Percentiles rank a stretch among this genome's conserved stretches.
Evolutionary conservation across 2,329 filamentous ascomycete species (phyloP).

Genomic region (Botryosphaeria agaves): DNA sequence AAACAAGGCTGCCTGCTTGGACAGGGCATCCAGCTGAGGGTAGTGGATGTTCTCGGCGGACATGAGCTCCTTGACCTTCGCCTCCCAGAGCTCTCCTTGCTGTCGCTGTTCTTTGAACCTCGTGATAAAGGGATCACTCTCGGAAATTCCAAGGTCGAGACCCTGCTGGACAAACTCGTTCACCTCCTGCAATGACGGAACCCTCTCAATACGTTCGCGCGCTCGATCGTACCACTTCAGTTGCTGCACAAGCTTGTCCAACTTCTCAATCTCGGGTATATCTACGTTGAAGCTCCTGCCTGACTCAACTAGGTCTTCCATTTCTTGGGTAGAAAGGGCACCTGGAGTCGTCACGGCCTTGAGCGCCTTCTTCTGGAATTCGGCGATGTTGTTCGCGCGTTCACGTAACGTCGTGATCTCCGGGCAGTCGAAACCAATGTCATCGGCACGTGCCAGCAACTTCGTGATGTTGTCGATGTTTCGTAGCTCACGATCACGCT

Average conservation of each 20-base stretch:
- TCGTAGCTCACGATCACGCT: constrained; percentile 66
- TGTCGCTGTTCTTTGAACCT: constrained; percentile 60
- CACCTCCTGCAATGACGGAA: constrained; percentile 55
- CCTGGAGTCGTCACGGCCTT: constrained; percentile 50
- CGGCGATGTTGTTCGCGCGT: constrained; percentile 65
- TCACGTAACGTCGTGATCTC: constrained; percentile 79
- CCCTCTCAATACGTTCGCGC: constrained; percentile 20
- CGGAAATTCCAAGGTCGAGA: constrained; percentile 56
- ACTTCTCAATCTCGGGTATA: constrained; percentile 67
- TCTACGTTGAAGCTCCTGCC: constrained; percentile 83
- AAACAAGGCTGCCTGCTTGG: constrained; percentile 60
- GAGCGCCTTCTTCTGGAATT: constrained; percentile 64
- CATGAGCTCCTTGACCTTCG: constrained; percentile 83
- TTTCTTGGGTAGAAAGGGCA: constrained; percentile 48
- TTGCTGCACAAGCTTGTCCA: constrained; percentile 68
- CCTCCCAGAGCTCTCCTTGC: constrained; percentile 75
- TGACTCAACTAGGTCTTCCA: constrained; percentile 81
- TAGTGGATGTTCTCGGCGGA: constrained; percentile 85
- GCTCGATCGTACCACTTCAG: constrained; percentile 71
- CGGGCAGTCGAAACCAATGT: constrained; percentile 80
- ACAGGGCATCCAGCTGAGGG: constrained; percentile 82
- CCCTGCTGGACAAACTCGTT: constrained; percentile 62
- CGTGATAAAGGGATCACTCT: constrained; percentile 62
- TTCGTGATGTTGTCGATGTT: constrained; percentile 79
- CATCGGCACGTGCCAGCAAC: constrained; percentile 66